Evolutionary conservation across 2,329 filamentous ascomycete genomes (phyloP).

Genomic region (Calonectria pseudoreteaudii): DNA sequence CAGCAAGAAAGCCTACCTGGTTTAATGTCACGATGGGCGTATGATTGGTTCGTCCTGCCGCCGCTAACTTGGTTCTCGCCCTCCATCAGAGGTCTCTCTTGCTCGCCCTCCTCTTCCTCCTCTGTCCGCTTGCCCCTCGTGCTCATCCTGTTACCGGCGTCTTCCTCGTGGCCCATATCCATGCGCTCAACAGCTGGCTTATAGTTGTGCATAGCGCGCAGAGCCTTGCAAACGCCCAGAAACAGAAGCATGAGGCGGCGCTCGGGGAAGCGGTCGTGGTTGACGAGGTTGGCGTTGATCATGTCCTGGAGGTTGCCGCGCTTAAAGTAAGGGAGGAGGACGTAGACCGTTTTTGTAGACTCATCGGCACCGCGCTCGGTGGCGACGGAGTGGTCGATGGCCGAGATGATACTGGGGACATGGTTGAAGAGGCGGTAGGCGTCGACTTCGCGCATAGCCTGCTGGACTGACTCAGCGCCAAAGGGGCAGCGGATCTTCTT

Average conservation of each 20-base stretch:
- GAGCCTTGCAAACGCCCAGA: constrained; percentile 87
- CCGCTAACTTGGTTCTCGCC: constrained; percentile 75
- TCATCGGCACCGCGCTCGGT: constrained; percentile 76
- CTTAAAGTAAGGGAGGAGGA: constrained; percentile 94
- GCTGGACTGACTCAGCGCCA: constrained; percentile 93
- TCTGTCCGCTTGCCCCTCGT: constrained; percentile 62
- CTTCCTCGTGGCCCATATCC: constrained; percentile 62
- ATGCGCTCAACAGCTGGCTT: constrained; percentile 63
- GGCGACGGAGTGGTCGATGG: constrained; percentile 84
- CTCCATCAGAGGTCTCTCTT: constrained; percentile 87
- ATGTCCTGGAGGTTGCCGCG: constrained; percentile 96
- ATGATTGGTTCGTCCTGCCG: constrained; percentile 75
- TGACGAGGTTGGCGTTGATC: constrained; percentile 98
- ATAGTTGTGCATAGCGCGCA: constrained; percentile 94
- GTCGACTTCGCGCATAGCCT: constrained; percentile 96
- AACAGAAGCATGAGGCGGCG: constrained; percentile 89
- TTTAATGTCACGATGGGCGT: constrained; percentile 97
- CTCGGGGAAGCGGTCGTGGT: constrained; percentile 91
- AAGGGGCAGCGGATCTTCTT: constrained; percentile 99
- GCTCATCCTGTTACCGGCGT: constrained; percentile 44
- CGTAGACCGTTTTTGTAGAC: constrained; percentile 91
- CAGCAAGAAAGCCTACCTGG: constrained; percentile 72
- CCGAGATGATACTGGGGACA: constrained; percentile 87
- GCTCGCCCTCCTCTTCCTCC: constrained; percentile 77
- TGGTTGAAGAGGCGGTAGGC: constrained; percentile 91